Evolutionary conservation across 345 rosid species (phyloP).

Genomic region (Eucalyptus albens): DNA sequence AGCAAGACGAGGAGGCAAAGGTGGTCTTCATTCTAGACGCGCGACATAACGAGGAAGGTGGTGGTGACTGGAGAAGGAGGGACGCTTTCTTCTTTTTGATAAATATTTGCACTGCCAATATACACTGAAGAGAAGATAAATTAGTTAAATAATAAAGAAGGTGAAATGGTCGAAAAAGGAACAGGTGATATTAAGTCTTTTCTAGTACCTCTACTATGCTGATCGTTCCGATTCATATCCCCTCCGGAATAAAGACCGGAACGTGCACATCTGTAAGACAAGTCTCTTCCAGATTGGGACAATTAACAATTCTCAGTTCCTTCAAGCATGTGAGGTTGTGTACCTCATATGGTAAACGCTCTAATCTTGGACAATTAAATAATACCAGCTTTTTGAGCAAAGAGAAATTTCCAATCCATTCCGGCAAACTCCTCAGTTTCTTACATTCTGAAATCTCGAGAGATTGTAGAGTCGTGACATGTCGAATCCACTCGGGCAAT

Average conservation of each 20-base stretch:
- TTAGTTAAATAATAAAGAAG: background rate
- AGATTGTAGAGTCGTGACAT: background rate
- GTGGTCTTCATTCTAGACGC: background rate
- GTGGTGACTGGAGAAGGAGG: constrained; percentile 38
- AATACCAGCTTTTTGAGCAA: background rate
- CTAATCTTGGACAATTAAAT: background rate
- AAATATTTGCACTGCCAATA: background rate
- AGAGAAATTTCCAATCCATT: background rate
- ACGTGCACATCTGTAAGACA: background rate
- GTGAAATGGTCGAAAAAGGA: background rate
- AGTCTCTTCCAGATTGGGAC: background rate
- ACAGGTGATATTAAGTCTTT: background rate
- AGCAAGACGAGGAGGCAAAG: constrained; percentile 12
- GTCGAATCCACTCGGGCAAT: background rate
- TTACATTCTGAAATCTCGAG: background rate
- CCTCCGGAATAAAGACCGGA: background rate
- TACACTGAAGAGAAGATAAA: background rate
- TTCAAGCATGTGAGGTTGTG: background rate
- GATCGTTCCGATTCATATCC: background rate
- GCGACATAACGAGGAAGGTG: background rate
- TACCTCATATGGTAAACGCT: background rate
- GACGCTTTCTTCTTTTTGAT: constrained; percentile 5
- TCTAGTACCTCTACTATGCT: background rate
- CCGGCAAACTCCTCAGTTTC: background rate
- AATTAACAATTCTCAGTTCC: background rate